These are phyloP conservation scores for Tylopilus felleus DNA, from an alignment of 768 basidiomycete species.

Conservation along the genomic window DNA sequence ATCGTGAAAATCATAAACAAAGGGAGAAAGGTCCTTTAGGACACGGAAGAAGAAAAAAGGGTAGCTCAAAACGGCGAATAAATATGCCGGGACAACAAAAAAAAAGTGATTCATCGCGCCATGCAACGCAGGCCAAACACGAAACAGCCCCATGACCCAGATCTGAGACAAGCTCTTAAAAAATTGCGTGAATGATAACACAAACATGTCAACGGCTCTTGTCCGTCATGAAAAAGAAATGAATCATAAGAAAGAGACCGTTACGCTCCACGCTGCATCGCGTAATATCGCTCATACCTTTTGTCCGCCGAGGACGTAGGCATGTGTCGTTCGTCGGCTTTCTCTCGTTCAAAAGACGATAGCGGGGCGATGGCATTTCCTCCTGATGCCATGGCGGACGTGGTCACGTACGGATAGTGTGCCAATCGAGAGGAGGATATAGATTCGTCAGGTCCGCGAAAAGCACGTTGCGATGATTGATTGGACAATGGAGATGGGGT, in stretches of 20 bases:
- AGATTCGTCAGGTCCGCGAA: slow-evolving; percentile 37
- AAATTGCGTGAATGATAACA: slow-evolving; percentile 3
- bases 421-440: slow-evolving; percentile 37
- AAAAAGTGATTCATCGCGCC: slow-evolving; percentile 2
- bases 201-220: slow-evolving; percentile 6
- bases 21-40: neutral
- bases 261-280: slow-evolving; percentile 22
- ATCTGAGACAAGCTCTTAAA: slow-evolving; percentile 1
- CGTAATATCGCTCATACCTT: slow-evolving; percentile 29
- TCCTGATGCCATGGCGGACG: slow-evolving; percentile 37
- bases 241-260: neutral
- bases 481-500: slow-evolving; percentile 42
- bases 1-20: slow-evolving; percentile 4
- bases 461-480: slow-evolving; percentile 30
- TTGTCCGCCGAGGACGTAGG: slow-evolving; percentile 42
- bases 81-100: slow-evolving; percentile 3
- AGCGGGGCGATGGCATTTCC: slow-evolving; percentile 24
- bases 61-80: slow-evolving; percentile 7
- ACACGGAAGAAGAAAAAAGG: neutral
- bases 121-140: slow-evolving; percentile 5
- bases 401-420: slow-evolving; percentile 35
- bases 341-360: slow-evolving; percentile 55
- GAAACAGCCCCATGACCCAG: neutral
- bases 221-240: neutral
- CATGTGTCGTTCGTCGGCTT: slow-evolving; percentile 49